Evolutionary conservation across 306 rosid genomes (phyloP), one percentile per base, ranked within the genome.

Genomic region (Pterocarpus macrocarpus): DNA sequence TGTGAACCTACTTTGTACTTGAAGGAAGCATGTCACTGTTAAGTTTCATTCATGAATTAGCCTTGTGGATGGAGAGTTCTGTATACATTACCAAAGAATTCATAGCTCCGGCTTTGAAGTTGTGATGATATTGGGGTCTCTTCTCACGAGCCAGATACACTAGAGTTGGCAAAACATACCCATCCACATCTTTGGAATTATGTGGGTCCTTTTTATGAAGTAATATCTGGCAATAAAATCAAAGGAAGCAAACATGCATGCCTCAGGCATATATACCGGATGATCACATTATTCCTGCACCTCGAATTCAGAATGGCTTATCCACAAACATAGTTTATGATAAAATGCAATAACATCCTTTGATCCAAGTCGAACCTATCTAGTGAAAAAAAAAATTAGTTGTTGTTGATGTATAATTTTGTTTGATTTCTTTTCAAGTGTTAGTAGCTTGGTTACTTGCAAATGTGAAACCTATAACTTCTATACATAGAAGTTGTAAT

Each of bases 21-120:
- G 28, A 22, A 22, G 28, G 28, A 22, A 22, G 28, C 28, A 22
- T 22, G 1, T 22, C 28, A 22, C 1, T 22, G 1, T 22, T 22
- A 22, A 22, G 28, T 22, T 22, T 22, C 28, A 22, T 22, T 22
- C 28, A 22, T 22, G 28, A 0, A 22, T 22, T 22, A 22, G 28
- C 28, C 28, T 22, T 22, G 1, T 22, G 28, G 28, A 22, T 22
- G 28, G 28, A 22, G 28, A 22, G 28, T 22, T 22, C 28, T 47
- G 1, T 2, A 28, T 15, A 67, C 8, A 30, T 1, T 86, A 91
- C 98, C 97, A 94, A 22, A 8, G 98, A 88, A 84, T 94, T 94
- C 87, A 90, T 89, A 8, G 97, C 92, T 62, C 97, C 97, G 3
- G 97, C 97, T 86, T 93, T 93, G 85, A 84, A 93, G 83, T 93